Conservation (phyloP, 2,329 filamentous ascomycete species). For the Colletotrichum falcatum region DNA sequence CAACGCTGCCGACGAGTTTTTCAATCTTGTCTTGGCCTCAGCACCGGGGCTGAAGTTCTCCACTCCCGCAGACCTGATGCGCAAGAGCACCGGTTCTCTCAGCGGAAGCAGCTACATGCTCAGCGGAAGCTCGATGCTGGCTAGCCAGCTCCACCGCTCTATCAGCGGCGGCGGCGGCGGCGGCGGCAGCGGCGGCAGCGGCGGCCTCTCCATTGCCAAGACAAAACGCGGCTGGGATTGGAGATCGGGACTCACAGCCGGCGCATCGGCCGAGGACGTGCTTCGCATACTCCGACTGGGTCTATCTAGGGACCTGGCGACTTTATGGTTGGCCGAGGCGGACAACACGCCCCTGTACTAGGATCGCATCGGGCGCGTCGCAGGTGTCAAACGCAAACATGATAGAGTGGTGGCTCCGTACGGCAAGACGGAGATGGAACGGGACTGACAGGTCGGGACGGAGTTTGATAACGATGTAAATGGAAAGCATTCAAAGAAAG, state of each 20-base stretch:
- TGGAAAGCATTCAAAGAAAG: slow-evolving; percentile 17
- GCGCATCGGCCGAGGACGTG: slow-evolving; percentile 75
- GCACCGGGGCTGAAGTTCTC: slow-evolving; percentile 72
- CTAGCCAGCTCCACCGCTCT: slow-evolving; percentile 70
- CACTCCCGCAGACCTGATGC: slow-evolving; percentile 73
- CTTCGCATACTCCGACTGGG: slow-evolving; percentile 78
- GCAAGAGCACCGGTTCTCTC: slow-evolving; percentile 63
- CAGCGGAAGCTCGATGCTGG: slow-evolving; percentile 79
- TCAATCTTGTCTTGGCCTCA: slow-evolving; percentile 79
- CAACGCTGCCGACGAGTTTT: slow-evolving; percentile 80
- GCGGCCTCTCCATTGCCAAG: slow-evolving; percentile 47
- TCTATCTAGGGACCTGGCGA: slow-evolving; percentile 79
- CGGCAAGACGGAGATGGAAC: not conserved
- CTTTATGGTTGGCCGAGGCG: slow-evolving; percentile 75
- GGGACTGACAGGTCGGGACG: not conserved
- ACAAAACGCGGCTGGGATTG: slow-evolving; percentile 79
- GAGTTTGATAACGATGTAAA: slow-evolving; percentile 25
- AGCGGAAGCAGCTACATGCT: slow-evolving; percentile 73
- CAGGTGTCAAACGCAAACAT: slow-evolving; percentile 34
- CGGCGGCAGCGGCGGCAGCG: slow-evolving; percentile 62
- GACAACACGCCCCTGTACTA: slow-evolving; percentile 64
- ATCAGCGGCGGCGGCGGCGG: slow-evolving; percentile 63
- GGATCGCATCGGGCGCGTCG: slow-evolving; percentile 36
- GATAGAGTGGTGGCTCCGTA: slow-evolving; percentile 8
- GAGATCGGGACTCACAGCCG: slow-evolving; percentile 79